Base-by-base conservation (phyloP, 768 basidiomycete genomes). In the Pleurotus sapidus region DNA sequence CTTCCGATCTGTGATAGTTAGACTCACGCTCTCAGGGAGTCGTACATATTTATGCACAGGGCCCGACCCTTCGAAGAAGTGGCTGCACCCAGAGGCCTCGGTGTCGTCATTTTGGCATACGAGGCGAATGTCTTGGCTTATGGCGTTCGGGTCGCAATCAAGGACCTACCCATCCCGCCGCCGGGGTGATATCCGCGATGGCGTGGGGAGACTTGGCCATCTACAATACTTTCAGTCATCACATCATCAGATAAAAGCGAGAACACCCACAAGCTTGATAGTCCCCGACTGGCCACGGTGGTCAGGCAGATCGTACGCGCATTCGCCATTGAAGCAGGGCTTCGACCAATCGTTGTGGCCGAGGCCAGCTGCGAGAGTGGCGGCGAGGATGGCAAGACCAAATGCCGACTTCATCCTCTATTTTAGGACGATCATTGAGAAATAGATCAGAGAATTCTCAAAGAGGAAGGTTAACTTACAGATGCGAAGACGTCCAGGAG, bases 11-110 rank as follows among this genome's bases (percentile, higher is more conserved):
- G 5, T 3, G 30, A 12, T 14, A 30, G 6, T 47, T 38, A 47
- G n/a, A 71, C 77, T 53, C 55, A 84, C 83, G 49, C 69, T 70
- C 61, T 84, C 75, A 4, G 84, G 83, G 4, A 85, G 64, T 17
- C 82, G 74, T 30, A 84, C 81, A 18, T 84, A 66, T 59, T 79
- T 83, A 57, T 75, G 77, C n/a, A 71, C 76, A 0, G 79, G 72
- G 17, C 75, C 74, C 34, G 63, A 64, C 34, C 68, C 65, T 42
- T 63, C 59, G 59, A 71, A 77, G 12, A 82, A 65, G 55, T 78
- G 78, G 23, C 66, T 65, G 64, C 80, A 82, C 7, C 67, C 65
- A 23, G 64, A 57, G 12, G 67, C 66, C 27, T 61, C 61, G 24
- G 65, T 57, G 46, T 70, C 66, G 24, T 63, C 58, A n/a, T 20